Percentiles rank a stretch among this genome's conserved stretches.
phyloP scores from a whole-genome alignment of 345 rosid species.

The Eutrema japonicum region DNA sequence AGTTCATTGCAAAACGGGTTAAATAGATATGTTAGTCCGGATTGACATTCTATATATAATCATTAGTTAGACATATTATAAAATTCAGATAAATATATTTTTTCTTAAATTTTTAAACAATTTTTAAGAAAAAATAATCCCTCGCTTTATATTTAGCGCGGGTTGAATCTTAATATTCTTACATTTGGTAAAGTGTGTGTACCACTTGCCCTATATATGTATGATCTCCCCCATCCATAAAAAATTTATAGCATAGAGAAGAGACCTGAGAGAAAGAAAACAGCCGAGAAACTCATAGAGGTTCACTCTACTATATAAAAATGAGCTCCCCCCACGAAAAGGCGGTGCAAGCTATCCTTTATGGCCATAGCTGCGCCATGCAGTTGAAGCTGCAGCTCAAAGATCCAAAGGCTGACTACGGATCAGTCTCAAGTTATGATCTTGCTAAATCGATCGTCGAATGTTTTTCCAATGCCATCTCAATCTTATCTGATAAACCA shows the following conservation, averaged over 20 bases:
- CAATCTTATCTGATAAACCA: slow-evolving; percentile 23
- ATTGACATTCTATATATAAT: too few relatives aligned
- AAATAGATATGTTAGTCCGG: too few relatives aligned
- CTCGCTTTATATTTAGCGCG: too few relatives aligned
- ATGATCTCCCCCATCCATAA: slow-evolving; percentile 5
- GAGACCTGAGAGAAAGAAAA: background rate
- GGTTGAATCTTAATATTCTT: too few relatives aligned
- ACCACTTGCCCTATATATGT: slow-evolving; percentile 18
- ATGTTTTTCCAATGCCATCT: slow-evolving; percentile 33
- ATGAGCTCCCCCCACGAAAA: slow-evolving; percentile 23
- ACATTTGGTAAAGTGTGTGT: background rate
- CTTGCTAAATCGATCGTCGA: slow-evolving; percentile 33
- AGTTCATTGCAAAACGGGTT: too few relatives aligned
- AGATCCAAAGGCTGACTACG: slow-evolving; percentile 29
- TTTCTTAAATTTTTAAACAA: too few relatives aligned
- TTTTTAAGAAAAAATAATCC: too few relatives aligned
- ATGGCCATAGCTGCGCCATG: slow-evolving; percentile 40
- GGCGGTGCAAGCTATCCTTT: slow-evolving; percentile 35
- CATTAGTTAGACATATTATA: too few relatives aligned
- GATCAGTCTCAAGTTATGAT: slow-evolving; percentile 31
- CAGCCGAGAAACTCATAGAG: slow-evolving; percentile 1
- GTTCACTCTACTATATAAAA: slow-evolving; percentile 12
- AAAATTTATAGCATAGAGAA: background rate
- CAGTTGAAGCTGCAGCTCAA: slow-evolving; percentile 29
- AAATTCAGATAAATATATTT: too few relatives aligned